These are phyloP conservation scores for Coemansia sp. DNA, from an alignment of 192 early-diverging fungal genomes.

Conservation along the genomic window DNA sequence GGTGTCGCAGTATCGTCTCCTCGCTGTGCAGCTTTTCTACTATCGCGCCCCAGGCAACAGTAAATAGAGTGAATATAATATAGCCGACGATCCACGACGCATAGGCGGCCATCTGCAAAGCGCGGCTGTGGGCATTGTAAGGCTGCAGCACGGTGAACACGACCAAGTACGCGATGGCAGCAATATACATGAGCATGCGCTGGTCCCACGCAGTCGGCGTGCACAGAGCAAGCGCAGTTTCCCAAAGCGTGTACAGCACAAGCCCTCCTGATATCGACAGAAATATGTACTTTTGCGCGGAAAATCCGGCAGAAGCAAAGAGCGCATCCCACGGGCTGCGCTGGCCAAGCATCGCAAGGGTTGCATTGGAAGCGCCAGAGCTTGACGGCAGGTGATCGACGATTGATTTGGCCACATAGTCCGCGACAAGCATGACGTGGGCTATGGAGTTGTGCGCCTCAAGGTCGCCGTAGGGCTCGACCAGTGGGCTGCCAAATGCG, in stretches of 20 bases:
- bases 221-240: conserved; percentile 38
- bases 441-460: not conserved
- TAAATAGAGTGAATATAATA: conserved; percentile 32
- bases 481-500: conserved; percentile 31
- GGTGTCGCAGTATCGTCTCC: not conserved
- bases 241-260: conserved; percentile 37
- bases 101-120: conserved; percentile 25
- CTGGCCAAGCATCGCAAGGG: not conserved
- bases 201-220: conserved; percentile 32
- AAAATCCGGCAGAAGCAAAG: conserved; percentile 9
- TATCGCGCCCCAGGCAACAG: conserved; percentile 35
- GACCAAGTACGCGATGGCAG: conserved; percentile 31
- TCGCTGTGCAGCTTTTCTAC: conserved; percentile 20
- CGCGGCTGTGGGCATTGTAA: conserved; percentile 19
- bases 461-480: conserved; percentile 34
- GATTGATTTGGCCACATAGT: conserved; percentile 7
- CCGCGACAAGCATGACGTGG: conserved; percentile 7
- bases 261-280: conserved; percentile 14
- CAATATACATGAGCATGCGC: conserved; percentile 46
- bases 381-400: not conserved
- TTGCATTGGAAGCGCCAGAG: not conserved
- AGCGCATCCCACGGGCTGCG: conserved; percentile 29
- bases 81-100: conserved; percentile 46
- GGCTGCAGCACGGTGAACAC: conserved; percentile 42
- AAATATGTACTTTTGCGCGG: conserved; percentile 29